Percentiles rank a stretch among this genome's conserved stretches.
These are phyloP conservation scores for Anisodus acutangulus DNA, from an alignment of 257 asterid species.

Conservation along the genomic window DNA sequence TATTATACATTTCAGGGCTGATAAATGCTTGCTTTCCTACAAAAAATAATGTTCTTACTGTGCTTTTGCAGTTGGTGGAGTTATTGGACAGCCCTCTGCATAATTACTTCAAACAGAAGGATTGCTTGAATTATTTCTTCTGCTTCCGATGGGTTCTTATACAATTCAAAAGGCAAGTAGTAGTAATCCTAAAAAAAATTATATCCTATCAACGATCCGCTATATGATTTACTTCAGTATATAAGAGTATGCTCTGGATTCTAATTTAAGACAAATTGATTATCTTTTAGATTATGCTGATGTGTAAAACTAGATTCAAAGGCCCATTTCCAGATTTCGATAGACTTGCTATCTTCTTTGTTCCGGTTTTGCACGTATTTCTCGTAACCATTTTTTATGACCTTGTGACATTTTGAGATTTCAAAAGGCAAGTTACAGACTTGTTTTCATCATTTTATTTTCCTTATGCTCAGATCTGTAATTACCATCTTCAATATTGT, in stretches of 20 bases:
- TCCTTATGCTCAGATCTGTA: not conserved
- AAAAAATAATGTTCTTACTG: not conserved
- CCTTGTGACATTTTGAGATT: not conserved
- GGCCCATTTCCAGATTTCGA: not conserved
- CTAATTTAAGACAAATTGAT: not conserved
- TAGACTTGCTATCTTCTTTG: not conserved
- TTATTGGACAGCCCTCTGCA: constrained; percentile 86
- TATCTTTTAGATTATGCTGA: constrained; percentile 13
- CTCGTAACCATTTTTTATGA: not conserved
- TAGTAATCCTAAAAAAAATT: not conserved
- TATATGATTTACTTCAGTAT: not conserved
- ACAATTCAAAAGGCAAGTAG: constrained; percentile 90
- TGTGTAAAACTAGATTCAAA: not conserved
- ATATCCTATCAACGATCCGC: not conserved
- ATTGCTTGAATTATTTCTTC: constrained; percentile 95
- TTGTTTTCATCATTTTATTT: not conserved
- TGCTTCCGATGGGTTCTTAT: constrained; percentile 98
- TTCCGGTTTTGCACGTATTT: not conserved
- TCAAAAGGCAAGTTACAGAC: not conserved
- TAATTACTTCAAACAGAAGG: constrained; percentile 82
- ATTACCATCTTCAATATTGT: not conserved
- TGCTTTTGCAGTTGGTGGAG: constrained; percentile 83
- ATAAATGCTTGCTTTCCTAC: not conserved
- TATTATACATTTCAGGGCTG: constrained; percentile 2
- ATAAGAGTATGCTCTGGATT: not conserved